A percentile compares a stretch with the other conserved stretches of the same genome.
These are phyloP conservation scores for Chaetomium sp. DNA, from an alignment of 2,329 filamentous ascomycete species.

Conservation along the genomic window DNA sequence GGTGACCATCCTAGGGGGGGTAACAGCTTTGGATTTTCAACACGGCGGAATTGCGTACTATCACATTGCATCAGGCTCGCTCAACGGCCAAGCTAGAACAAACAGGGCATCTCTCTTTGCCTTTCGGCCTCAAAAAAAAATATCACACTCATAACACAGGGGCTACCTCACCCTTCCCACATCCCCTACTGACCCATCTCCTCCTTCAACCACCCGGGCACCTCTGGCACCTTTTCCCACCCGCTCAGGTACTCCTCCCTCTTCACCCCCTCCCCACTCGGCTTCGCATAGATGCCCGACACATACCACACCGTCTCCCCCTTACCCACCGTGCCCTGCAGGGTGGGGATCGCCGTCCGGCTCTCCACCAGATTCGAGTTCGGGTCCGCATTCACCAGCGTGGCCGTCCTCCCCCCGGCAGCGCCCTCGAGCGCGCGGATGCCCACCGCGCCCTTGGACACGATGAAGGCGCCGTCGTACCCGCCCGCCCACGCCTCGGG, in stretches of 20 bases:
- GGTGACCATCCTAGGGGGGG: too few relatives aligned
- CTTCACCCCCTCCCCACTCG: conserved; percentile 55
- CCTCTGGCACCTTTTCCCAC: conserved; percentile 60
- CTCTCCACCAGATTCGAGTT: conserved; percentile 77
- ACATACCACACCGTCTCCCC: conserved; percentile 67
- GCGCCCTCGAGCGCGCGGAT: conserved; percentile 59
- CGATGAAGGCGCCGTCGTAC: conserved; percentile 56
- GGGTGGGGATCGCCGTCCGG: conserved; percentile 69
- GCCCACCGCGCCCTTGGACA: conserved; percentile 57
- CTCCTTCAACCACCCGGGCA: conserved; percentile 62
- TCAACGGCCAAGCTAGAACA: neutral
- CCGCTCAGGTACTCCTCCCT: conserved; percentile 58
- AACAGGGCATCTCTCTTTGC: neutral
- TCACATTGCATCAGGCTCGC: neutral
- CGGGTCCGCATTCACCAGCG: conserved; percentile 73
- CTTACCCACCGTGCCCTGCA: conserved; percentile 62
- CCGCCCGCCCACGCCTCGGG: conserved; percentile 58
- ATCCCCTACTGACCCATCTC: conserved; percentile 46
- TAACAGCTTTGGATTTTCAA: too few relatives aligned
- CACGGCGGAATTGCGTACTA: neutral
- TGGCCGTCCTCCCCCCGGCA: conserved; percentile 55
- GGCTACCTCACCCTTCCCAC: too few relatives aligned
- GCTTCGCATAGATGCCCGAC: conserved; percentile 71
- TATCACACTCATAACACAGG: conserved; percentile 2
- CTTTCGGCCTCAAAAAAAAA: neutral